Base-by-base conservation (phyloP, 192 early-diverging fungal genomes). In the Coemansia sp. region DNA sequence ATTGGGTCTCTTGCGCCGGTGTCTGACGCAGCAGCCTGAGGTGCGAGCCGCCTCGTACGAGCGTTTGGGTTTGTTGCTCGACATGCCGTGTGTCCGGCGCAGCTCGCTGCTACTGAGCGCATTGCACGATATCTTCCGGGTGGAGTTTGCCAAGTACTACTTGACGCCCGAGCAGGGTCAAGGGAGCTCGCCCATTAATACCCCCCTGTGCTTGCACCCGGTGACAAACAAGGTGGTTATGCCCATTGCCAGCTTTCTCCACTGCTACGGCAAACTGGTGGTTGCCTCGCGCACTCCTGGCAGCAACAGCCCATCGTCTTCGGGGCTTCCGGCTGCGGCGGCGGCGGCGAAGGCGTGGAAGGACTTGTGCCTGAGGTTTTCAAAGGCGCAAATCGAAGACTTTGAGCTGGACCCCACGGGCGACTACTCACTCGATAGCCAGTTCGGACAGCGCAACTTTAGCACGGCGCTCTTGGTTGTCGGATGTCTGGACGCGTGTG, bases 11-110 rank as follows among this genome's bases (percentile, higher is more conserved):
- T 45, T 93, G 40, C 84, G 90, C 4, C 85, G 89, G 24, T 90
- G 90, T 31, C 74, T 92, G 63, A 89, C 85, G 51, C 89, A 91
- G 71, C 92, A 91, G 65, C 65, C 79, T 4, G 84, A 91, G 40
- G 77, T 92, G 17, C 83, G 90, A 17, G 65, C 82, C 0, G 42
- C 72, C 14, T 63, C 87, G 5, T 93, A 93, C 53, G 65, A 86
- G 34, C 84, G 87, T 0, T 69, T 93, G 14, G 78, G 79, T 8
- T 68, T 63, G 6, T 65, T 91, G 19, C 73, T 87, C 7, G 72
- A 83, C 21, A 29, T 67, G 17, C 60, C 64, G 6, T 63, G 69
- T 33, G 69, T 79, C 17, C 33, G 59, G 13, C 33, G 54, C 13
- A 64, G 17, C 59, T n/a, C 44, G 29, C 37, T 74, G 34, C 13